Evolutionary conservation across 306 rosid species (phyloP).

Genomic region (Acacia crassicarpa): DNA sequence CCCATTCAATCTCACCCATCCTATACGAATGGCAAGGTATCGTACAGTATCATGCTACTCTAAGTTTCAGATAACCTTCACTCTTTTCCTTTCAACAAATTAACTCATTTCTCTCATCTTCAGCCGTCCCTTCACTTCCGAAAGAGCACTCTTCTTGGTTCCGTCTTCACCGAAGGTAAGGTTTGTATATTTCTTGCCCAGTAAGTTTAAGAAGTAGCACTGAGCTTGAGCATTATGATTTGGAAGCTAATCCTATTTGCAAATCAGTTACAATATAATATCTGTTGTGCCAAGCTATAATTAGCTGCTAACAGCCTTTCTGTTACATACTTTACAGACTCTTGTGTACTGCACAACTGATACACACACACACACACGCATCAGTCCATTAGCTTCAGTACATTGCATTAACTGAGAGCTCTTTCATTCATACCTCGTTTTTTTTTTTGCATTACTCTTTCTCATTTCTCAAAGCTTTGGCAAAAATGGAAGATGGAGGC

Average conservation of each 20-base stretch:
- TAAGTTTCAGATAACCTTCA: not conserved
- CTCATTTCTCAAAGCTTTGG: not conserved
- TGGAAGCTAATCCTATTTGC: not conserved
- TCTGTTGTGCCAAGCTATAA: too few relatives aligned
- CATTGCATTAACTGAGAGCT: too few relatives aligned
- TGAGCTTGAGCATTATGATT: not conserved
- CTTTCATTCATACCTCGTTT: too few relatives aligned
- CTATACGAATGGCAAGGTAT: not conserved
- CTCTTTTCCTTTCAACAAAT: constrained; percentile 15
- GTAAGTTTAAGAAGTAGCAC: too few relatives aligned
- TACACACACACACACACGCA: too few relatives aligned
- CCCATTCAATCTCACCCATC: not conserved
- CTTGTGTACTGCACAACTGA: too few relatives aligned
- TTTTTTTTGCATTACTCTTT: too few relatives aligned
- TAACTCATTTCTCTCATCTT: constrained; percentile 18
- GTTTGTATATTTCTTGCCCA: not conserved
- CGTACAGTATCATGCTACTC: not conserved
- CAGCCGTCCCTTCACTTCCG: constrained; percentile 6
- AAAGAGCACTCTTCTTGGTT: constrained; percentile 16
- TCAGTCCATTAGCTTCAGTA: too few relatives aligned
- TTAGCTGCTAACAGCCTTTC: too few relatives aligned
- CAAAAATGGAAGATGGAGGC: constrained; percentile 29
- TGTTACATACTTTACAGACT: too few relatives aligned
- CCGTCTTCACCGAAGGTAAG: constrained; percentile 27
- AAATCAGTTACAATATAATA: too few relatives aligned